Evolutionary conservation across 306 rosid genomes (phyloP), one percentile per base, ranked within the genome.

Genomic region (Senna siamea): DNA sequence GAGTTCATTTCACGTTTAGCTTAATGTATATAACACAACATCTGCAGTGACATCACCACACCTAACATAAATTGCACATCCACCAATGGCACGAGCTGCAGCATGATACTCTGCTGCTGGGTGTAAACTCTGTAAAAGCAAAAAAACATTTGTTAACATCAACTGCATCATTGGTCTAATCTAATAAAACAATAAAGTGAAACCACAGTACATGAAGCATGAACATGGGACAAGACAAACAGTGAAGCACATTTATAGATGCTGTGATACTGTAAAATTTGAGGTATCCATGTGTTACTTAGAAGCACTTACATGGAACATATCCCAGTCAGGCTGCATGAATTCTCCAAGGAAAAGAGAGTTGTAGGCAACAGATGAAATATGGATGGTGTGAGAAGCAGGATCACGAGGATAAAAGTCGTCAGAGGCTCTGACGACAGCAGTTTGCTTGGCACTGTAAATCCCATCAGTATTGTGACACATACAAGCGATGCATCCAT

Each of bases 251-350:
- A n/a, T n/a, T n/a, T n/a, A n/a, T n/a, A n/a, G n/a, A n/a, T n/a
- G n/a, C n/a, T n/a, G n/a, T n/a, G n/a, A n/a, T n/a, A n/a, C n/a
- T n/a, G n/a, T n/a, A n/a, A n/a, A n/a, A n/a, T n/a, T n/a, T n/a
- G n/a, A n/a, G n/a, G n/a, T n/a, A n/a, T n/a, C n/a, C n/a, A n/a
- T n/a, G n/a, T n/a, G n/a, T n/a, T n/a, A n/a, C n/a, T n/a, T n/a
- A n/a, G 17, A 6, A 30, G 22, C 7, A 41, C 97, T 86, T 76
- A 93, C 97, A 48, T 91, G 98, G 84, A 93, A 93, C 98, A 93
- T 93, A 72, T 93, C 98, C 97, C 98, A 93, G 56, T 93, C 98
- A 40, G 98, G 94, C 22, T 91, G 97, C 98, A 93, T 89, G 68
- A 93, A 86, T 75, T 93, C 98, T 43, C 97, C 97, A 9, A 91